A percentile compares a stretch with the other conserved stretches of the same genome.
Evolutionary conservation across 2,329 filamentous ascomycete species (phyloP).

Genomic region (Trichophyton schoenleinii): DNA sequence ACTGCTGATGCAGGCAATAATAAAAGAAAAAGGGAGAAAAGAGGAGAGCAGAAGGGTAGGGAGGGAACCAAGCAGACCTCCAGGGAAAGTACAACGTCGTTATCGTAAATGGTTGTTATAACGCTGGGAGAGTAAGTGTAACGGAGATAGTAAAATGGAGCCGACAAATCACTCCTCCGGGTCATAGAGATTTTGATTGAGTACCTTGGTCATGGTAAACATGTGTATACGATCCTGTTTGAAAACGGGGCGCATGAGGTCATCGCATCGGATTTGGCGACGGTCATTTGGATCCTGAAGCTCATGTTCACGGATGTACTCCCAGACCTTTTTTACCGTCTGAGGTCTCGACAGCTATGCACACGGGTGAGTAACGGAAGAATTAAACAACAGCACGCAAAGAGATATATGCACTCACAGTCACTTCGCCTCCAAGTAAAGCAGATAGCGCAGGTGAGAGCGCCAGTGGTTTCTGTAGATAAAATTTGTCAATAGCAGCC

Average conservation of each 20-base stretch:
- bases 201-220: slow-evolving; percentile 98
- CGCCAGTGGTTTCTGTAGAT: slow-evolving; percentile 33
- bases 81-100: background rate
- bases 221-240: slow-evolving; percentile 86
- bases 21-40: no score
- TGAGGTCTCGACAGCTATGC: slow-evolving; percentile 76
- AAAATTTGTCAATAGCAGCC: background rate
- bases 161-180: slow-evolving; percentile 26
- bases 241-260: slow-evolving; percentile 82
- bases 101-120: background rate
- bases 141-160: no score
- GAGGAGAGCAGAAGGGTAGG: background rate
- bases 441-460: slow-evolving; percentile 35
- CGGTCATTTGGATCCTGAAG: slow-evolving; percentile 87
- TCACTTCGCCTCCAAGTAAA: slow-evolving; percentile 33
- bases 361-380: background rate
- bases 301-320: slow-evolving; percentile 76
- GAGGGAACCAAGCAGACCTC: background rate
- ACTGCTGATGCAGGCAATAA: background rate
- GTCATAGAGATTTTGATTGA: slow-evolving; percentile 79
- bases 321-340: slow-evolving; percentile 93
- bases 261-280: slow-evolving; percentile 85
- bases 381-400: background rate
- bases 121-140: background rate
- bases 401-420: slow-evolving; percentile 32